Evolutionary conservation across 345 rosid species (phyloP).

Genomic region (Geranium brycei): DNA sequence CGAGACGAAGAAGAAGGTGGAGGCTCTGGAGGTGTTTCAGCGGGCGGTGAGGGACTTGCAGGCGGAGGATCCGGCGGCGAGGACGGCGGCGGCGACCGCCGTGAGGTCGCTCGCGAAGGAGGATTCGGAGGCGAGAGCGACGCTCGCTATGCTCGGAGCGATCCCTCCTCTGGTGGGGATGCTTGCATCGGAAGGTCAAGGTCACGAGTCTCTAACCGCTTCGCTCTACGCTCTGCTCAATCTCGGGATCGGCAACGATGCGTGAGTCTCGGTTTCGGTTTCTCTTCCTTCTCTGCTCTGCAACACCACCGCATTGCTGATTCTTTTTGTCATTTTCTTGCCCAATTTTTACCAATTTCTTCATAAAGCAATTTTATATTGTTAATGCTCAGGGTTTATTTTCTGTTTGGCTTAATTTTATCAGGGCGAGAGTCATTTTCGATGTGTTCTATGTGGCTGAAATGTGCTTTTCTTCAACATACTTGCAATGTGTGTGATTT

Average conservation of each 20-base stretch:
- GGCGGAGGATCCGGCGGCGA: constrained; percentile 14
- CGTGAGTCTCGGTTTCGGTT: constrained; percentile 29
- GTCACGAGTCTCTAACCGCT: constrained; percentile 44
- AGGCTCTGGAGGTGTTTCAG: constrained; percentile 53
- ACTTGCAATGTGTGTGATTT: background rate
- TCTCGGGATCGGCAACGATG: constrained; percentile 82
- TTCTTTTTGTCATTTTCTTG: background rate
- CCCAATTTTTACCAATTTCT: background rate
- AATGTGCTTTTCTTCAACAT: constrained; percentile 3
- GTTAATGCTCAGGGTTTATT: no score
- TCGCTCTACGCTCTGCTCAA: constrained; percentile 82
- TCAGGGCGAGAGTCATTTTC: no score
- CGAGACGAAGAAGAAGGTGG: constrained; percentile 61
- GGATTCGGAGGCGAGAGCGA: constrained; percentile 52
- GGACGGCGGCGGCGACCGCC: constrained; percentile 8
- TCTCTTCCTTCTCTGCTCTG: background rate
- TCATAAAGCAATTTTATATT: no score
- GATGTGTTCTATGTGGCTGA: background rate
- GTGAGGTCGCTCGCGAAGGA: constrained; percentile 71
- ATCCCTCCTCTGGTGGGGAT: constrained; percentile 86
- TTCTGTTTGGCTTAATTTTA: no score
- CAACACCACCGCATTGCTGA: background rate
- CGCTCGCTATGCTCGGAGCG: constrained; percentile 82
- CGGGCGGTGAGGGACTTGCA: constrained; percentile 57
- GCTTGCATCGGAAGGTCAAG: constrained; percentile 42